Evolutionary conservation across 208 protist genomes (phyloP), one percentile per base, ranked within the genome.

Genomic region (Leishmania turanica): DNA sequence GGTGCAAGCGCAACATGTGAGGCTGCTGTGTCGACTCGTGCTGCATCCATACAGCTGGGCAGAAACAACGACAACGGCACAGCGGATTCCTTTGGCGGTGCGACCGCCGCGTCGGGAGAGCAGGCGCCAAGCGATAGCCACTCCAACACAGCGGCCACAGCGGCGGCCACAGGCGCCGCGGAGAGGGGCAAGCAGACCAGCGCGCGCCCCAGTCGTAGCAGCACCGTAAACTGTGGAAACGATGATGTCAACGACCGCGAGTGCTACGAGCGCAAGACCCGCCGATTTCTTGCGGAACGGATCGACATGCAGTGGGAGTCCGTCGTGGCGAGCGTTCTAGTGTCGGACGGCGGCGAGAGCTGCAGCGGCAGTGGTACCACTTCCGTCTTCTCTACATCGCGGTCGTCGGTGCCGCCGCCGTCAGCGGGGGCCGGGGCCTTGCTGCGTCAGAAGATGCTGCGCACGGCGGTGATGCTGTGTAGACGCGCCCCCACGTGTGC

Each of bases 301-400:
- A 68, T 86, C 24, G 77, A 86, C 42, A 37, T 56, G 56, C 82
- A 86, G 74, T 86, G 82, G 82, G 78, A 86, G 64, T 75, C 78
- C 15, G 82, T 86, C 34, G 66, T 86, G 68, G 64, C 72, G 31
- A 82, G 66, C 74, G 54, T 68, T 24, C 62, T 86, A 8, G 11
- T 68, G 45, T 40, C 49, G 34, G 78, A 81, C 47, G 56, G 53
- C n/a, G 42, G 45, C 15, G 58, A 54, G 51, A 66, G 76, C 64
- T 73, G 45, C 68, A 75, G 31, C 73, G 42, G 40, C 42, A 73
- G 68, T 53, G 68, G 45, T 19, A 49, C 68, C 45, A 34, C 68
- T 37, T 73, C 40, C 24, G 34, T n/a, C 15, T 45, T 19, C 15
- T 51, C 71, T 76, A 15, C 71, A 27, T 51, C 68, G 9, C 11